Evolutionary conservation across 1,284 basidiomycete species (phyloP), one percentile per base, ranked within the genome.

Genomic region (Ganoderma lucidum): DNA sequence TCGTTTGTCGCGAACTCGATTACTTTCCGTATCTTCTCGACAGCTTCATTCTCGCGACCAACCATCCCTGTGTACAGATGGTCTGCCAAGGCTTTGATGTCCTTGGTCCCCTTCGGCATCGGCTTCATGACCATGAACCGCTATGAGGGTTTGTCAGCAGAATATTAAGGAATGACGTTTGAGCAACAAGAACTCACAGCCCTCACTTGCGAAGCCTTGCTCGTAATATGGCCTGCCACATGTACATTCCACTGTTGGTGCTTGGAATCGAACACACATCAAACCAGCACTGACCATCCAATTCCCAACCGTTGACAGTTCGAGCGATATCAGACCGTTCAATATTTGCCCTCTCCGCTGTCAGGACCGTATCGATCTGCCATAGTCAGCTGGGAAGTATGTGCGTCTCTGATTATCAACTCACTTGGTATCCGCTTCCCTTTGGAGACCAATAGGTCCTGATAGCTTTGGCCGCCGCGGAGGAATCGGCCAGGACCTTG

Each of bases 171-270:
- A 19, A 53, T 30, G 37, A 1, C n/a, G 32, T 15, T 15, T 15
- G 3, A n/a, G n/a, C 6, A 39, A 23, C 28, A 23, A 9, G 15
- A 19, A 73, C 80, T 72, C 71, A 82, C 83, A 32, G 80, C 79
- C 65, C 84, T 78, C 28, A 87, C 81, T 79, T 85, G 84, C 0
- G 81, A 81, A 19, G 82, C 76, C 69, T 83, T 86, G 66, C 78
- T 73, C 42, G 71, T 77, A 62, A 84, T 78, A 44, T 68, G 75
- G 9, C 81, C 82, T 73, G 51, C 6, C 81, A 61, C 4, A 35
- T 35, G 35, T 35, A 35, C 45, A 48, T 32, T 59, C 48, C 55
- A 30, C 35, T 44, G 30, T 48, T 32, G 32, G 42, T 4, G 41
- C 42, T 45, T 45, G 12, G 32, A n/a, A 44, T 15, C 19, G 17